Conservation (phyloP, 2,329 filamentous ascomycete genomes). For the Hysterium pulicare region DNA sequence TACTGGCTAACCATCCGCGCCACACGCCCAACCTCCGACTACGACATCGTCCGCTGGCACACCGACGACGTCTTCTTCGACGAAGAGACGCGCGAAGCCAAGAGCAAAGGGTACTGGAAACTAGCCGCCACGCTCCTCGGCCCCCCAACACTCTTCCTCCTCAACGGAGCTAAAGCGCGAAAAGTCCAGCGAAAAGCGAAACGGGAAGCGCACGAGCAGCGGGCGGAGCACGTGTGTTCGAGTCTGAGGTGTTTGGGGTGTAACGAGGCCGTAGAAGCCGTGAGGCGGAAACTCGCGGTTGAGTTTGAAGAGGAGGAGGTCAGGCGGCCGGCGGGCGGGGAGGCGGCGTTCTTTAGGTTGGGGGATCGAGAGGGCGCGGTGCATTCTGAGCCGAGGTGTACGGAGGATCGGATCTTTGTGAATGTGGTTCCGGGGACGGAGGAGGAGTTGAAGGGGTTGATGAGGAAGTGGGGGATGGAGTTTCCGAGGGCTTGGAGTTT, state of each 20-base stretch:
- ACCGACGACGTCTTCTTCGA: conserved; percentile 49
- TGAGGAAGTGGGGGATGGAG: conserved; percentile 31
- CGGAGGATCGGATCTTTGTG: conserved; percentile 34
- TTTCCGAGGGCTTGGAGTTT: conserved; percentile 24
- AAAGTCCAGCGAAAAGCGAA: conserved; percentile 29
- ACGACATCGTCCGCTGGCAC: conserved; percentile 48
- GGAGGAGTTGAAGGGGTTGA: conserved; percentile 25
- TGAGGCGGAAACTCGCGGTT: conserved; percentile 34
- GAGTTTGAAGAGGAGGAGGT: not conserved
- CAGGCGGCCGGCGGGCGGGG: conserved; percentile 15
- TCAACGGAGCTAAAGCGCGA: conserved; percentile 33
- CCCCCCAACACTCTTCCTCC: conserved; percentile 43
- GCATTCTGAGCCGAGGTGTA: conserved; percentile 37
- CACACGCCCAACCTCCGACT: conserved; percentile 43
- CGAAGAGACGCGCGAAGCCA: not conserved
- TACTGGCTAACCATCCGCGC: conserved; percentile 51
- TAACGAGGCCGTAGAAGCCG: conserved; percentile 40
- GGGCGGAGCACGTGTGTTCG: conserved; percentile 39
- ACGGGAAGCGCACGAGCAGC: conserved; percentile 15
- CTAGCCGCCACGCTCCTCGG: conserved; percentile 48
- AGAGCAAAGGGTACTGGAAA: conserved; percentile 41
- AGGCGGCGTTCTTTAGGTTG: conserved; percentile 44
- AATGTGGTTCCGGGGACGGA: conserved; percentile 36
- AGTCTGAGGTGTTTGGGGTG: conserved; percentile 46
- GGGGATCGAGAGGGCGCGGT: conserved; percentile 43